Conservation (phyloP, 2,329 filamentous ascomycete species). For the Verticillium zaregamsianum region DNA sequence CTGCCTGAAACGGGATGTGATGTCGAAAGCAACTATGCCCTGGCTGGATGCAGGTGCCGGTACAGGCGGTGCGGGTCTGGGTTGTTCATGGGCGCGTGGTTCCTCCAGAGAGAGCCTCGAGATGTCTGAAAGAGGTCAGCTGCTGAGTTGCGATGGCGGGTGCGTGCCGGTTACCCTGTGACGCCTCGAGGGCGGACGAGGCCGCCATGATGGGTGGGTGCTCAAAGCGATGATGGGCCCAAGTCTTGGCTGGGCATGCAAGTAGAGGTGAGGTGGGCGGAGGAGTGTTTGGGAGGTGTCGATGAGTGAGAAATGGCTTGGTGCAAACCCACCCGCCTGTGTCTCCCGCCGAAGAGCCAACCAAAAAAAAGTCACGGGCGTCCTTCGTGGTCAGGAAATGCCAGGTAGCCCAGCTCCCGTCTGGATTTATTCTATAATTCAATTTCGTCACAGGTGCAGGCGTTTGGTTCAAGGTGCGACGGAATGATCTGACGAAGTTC, state of each 20-base stretch:
- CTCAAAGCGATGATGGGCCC: background rate
- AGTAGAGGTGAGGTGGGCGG: background rate
- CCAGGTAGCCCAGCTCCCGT: too few species aligned
- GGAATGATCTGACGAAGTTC: background rate
- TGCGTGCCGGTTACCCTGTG: background rate
- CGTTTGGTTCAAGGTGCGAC: background rate
- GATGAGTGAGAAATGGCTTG: background rate
- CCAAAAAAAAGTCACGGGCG: background rate
- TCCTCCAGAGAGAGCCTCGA: slow-evolving; percentile 35
- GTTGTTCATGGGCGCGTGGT: slow-evolving; percentile 15
- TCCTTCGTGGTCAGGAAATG: too few species aligned
- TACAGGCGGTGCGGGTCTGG: slow-evolving; percentile 33
- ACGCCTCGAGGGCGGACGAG: background rate
- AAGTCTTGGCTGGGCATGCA: background rate
- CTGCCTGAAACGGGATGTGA: slow-evolving; percentile 50
- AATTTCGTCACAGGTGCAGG: background rate
- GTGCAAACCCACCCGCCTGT: background rate
- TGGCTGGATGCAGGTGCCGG: background rate
- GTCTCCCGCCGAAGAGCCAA: background rate
- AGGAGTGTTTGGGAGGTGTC: background rate
- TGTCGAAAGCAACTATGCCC: slow-evolving; percentile 54
- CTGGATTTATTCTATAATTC: too few species aligned
- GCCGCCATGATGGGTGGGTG: background rate
- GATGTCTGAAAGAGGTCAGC: slow-evolving; percentile 26
- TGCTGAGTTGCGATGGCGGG: background rate